Base-by-base conservation (phyloP, 2,329 filamentous ascomycete species). In the Paraphoma chrysanthemicola region DNA sequence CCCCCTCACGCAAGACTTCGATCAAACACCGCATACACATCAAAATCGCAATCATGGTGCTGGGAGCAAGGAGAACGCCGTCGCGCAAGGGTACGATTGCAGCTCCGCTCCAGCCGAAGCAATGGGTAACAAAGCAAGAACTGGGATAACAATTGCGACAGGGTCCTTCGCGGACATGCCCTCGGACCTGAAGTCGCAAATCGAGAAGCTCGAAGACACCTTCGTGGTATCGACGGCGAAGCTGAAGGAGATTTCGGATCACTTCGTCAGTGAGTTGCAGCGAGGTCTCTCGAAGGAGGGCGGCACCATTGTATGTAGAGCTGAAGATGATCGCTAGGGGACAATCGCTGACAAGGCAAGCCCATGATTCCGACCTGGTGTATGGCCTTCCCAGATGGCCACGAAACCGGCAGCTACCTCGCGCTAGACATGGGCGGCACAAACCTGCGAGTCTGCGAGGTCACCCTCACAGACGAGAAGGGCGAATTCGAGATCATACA, bases 351-450 rank as follows among this genome's bases (percentile, higher is more conserved):
- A 66, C 53, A 14, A 1, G 30, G 11, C 44, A 67, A 96, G 92
- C 94, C 94, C 61, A 98, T 98, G 94, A 97, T 97, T 79, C 91
- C 94, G 56, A 97, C 94, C 56, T 98, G 94, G 94, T 93, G 96
- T 59, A 93, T 97, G 88, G 88, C 87, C 48, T 93, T 92, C 77
- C 94, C 94, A 39, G 90, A 91, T 73, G 94, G 94, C 64, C 77
- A 93, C 67, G 94, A 97, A 79, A 91, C 88, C 3, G 94, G 94
- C 61, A 94, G 89, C 28, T 97, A 88, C 77, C 84, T 98, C 46
- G 93, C 94, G 60, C 84, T 98, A 51, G 94, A 98, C 74, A 96
- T 98, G 91, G 94, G 94, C 59, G 94, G 94, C 70, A 98, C 94
- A 71, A 97, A 97, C 79, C 81, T 98, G 57, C 90, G 94, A 75